Evolutionary conservation across 176 grass and related monocot genomes (phyloP), one percentile per base, ranked within the genome.

Genomic region (Secale cereale): DNA sequence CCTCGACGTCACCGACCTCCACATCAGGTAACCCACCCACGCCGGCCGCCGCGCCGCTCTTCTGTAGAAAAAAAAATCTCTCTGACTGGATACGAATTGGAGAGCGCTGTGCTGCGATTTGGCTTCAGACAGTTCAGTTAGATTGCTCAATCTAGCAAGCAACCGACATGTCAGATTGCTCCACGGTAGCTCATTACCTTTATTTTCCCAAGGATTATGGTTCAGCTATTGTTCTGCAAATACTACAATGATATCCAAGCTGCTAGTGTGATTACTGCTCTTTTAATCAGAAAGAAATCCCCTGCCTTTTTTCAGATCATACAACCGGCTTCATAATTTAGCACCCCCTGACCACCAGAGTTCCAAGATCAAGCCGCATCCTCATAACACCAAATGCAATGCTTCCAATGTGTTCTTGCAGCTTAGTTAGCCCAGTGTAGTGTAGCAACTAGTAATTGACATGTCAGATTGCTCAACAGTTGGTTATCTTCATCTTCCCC

Each of bases 1-100:
- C 86, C 93, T 98, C 84, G 91, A 92, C 41, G 81, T 88, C 87
- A 94, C 90, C 26, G 91, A 96, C 80, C 87, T 98, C 52, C 89
- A 95, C 85, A 98, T 94, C 78, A 85, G 91, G 97, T 96, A 74
- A 19, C 64, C 70, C 37, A 8, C 5, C 66, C 67, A 27, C 29
- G 64, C 14, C 5, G 13, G 63, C 63, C 22, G 2, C 28, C 63
- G 6, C 15, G 63, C 28, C 15, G 3, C 64, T 66, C 66, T 37
- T 69, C 32, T 60, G 59, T 60, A 60, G 59, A 22, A 57, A 56
- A 22, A 56, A 22, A 57, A 8, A 22, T 3, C 2, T 22, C 52
- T 57, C 52, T 26, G n/a, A 26, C 3, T 3, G 52, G 9, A 60
- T n/a, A 10, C 10, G n/a, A 12, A 60, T 60, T 25, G 3, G 3